Evolutionary conservation across 1,139 yeast genomes (phyloP), one percentile per base, ranked within the genome.

Genomic region (Nematodospora anomalae): DNA sequence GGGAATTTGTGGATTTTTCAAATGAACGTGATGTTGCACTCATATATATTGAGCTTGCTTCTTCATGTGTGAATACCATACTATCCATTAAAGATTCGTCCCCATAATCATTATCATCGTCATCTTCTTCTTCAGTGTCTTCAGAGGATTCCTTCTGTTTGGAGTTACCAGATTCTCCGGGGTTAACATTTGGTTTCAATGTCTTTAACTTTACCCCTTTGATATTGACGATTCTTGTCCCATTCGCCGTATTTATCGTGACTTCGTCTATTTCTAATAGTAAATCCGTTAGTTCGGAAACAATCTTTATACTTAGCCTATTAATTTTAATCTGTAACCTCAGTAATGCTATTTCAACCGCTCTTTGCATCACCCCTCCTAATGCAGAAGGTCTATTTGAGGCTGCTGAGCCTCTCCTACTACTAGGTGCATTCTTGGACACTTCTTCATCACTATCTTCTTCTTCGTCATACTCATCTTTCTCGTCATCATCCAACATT

Each of bases 11-110:
- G n/a, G 33, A 42, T 41, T 45, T 55, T 41, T 39, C 58, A 46
- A 67, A 62, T 3, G 70, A 50, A 41, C 62, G 65, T 0, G 83
- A 79, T 2, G 80, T 67, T 1, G 96, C 95, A 58, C 95, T 86
- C 90, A 86, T 79, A 53, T 86, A 88, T 22, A 88, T 73, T 2
- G 94, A 81, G 32, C 79, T 74, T 2, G 85, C 83, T 44, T 83
- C 84, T 36, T 76, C 80, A 37, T 78, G 83, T 0, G 92, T 79
- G 49, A 81, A 81, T 26, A 80, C 67, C 62, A 79, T 73, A 49
- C 89, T 81, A 33, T 78, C 76, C 62, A 76, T 62, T 40, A 85
- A 51, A 0, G 75, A 68, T 26, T 60, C 65, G 6, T 69, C 66
- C 1, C 64, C 67, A 26, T 69, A 67, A 4, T 55, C 67, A 16